Evolutionary conservation across 208 protist species (phyloP).

Genomic region (Tetramitus jugosus): DNA sequence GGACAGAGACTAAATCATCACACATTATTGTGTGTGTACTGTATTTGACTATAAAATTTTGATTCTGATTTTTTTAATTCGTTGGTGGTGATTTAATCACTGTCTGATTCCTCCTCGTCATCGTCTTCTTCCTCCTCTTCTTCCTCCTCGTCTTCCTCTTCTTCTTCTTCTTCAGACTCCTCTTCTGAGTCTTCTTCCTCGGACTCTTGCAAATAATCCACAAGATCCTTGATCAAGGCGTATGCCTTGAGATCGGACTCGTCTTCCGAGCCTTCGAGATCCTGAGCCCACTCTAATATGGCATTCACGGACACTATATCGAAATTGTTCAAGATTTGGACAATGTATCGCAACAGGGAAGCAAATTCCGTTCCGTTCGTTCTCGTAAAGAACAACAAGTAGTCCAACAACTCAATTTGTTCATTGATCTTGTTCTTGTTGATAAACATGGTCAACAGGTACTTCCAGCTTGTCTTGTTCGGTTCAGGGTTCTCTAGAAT

Average conservation of each 20-base stretch:
- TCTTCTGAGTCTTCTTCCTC: slow-evolving; percentile 4
- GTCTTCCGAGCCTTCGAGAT: no score
- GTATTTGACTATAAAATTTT: background rate
- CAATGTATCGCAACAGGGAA: slow-evolving; percentile 20
- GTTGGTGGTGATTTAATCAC: background rate
- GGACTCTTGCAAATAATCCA: background rate
- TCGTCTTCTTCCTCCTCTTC: slow-evolving; percentile 5
- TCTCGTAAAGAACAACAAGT: slow-evolving; percentile 31
- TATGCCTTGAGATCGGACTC: background rate
- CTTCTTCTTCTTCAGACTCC: background rate
- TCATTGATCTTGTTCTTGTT: background rate
- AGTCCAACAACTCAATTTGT: slow-evolving; percentile 33
- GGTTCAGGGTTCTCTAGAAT: background rate
- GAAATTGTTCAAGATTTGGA: slow-evolving; percentile 32
- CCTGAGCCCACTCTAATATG: slow-evolving; percentile 30
- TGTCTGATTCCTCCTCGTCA: background rate
- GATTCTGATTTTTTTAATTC: background rate
- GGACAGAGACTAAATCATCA: background rate
- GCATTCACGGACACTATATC: slow-evolving; percentile 27
- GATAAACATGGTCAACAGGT: slow-evolving; percentile 26
- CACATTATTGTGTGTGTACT: background rate
- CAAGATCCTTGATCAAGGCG: background rate
- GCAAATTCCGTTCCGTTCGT: slow-evolving; percentile 12
- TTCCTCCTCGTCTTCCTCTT: background rate
- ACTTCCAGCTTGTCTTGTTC: background rate